Conservation (phyloP, 139 green algal genomes). For the Chlorella sp. region DNA sequence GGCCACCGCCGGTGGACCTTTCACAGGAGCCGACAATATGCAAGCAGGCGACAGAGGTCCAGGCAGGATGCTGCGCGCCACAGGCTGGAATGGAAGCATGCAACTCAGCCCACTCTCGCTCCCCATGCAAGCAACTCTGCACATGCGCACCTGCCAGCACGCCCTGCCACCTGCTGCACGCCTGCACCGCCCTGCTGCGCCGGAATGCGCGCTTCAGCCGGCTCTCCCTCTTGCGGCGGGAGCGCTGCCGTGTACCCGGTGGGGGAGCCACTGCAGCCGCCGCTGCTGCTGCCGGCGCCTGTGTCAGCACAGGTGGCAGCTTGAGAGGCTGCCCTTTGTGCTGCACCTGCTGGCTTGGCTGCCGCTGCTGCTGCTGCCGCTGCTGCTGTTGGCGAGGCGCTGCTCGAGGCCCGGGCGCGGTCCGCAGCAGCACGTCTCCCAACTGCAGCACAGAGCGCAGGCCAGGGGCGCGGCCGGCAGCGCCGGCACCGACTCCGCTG, state of each 20-base stretch:
- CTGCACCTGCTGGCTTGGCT: not conserved
- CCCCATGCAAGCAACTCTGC: not conserved
- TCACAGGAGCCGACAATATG: no score
- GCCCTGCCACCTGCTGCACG: constrained; percentile 19
- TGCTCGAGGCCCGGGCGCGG: not conserved
- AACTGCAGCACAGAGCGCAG: constrained; percentile 6
- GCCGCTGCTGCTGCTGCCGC: not conserved
- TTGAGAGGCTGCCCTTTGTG: no score
- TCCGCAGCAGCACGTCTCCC: constrained; percentile 3
- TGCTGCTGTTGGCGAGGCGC: no score
- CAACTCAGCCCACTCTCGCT: no score
- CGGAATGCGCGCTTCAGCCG: constrained; percentile 34
- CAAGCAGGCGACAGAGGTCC: no score
- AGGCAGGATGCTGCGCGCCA: no score
- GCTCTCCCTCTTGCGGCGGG: constrained; percentile 21
- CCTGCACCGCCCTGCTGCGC: constrained; percentile 19
- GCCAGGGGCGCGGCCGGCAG: not conserved
- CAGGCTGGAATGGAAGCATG: no score
- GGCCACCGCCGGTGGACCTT: no score
- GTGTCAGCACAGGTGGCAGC: not conserved
- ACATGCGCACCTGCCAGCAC: constrained; percentile 7
- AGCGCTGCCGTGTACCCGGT: not conserved
- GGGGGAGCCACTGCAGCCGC: not conserved
- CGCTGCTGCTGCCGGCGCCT: no score
- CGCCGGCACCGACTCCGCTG: not conserved